Base-by-base conservation (phyloP, 116 monocot genomes). In the Papilionanthe hybrid region DNA sequence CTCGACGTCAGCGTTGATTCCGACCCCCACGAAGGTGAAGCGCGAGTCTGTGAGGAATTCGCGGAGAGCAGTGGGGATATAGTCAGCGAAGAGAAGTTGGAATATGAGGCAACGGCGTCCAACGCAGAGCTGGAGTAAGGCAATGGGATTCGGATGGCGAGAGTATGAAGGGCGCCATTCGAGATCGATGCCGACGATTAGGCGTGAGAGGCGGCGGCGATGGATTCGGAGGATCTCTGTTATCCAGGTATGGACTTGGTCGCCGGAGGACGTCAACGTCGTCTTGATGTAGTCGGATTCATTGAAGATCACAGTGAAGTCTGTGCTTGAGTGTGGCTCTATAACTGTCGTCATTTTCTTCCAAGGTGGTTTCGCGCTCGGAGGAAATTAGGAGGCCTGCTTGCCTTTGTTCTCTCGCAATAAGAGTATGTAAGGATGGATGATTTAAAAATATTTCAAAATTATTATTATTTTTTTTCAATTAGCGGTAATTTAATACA, bases 51-150 rank as follows among this genome's bases (percentile, higher is more conserved):
- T 0, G 60, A 78, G 78, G 73, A 78, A 78, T 10, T 55, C 29
- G 12, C 1, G 1, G 22, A 82, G 55, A 9, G 11, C 5, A 9
- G 1, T 1, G 55, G 82, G 82, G 77, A 77, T 55, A 68, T 20
- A 30, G 22, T 76, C 81, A 55, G 77, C 23, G 66, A 69, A 19
- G 77, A 82, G 66, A 75, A 82, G 67, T 42, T 78, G 56, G 78
- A 83, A 83, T 29, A 78, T 11, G 78, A 78, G 72, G 72, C 78
- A 78, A 72, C 72, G 71, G 57, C 30, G 55, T 58, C 78, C 83
- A 12, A 78, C 71, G 58, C 72, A 83, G 56, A 83, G 55, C 47
- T 83, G 83, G 47, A 83, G 78, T 50, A 72, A 0, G 77, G 82
- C 73, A 6, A 44, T 30, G 20, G 73, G 73, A 15, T 73, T 73